These are phyloP conservation scores for Gymnopilus dilepis DNA, from an alignment of 768 basidiomycete genomes.

Conservation along the genomic window DNA sequence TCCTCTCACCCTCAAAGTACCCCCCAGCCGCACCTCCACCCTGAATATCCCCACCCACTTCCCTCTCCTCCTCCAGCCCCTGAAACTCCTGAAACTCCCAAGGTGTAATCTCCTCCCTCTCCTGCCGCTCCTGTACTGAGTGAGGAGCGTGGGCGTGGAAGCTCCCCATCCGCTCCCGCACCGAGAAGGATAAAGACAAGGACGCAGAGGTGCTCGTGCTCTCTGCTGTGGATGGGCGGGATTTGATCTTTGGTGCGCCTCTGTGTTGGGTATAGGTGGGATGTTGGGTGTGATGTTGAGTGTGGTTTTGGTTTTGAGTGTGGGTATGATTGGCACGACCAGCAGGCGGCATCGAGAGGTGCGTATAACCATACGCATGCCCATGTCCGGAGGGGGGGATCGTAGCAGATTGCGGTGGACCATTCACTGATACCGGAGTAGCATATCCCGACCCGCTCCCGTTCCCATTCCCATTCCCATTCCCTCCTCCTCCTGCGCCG, in stretches of 20 bases:
- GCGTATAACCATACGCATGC: no score
- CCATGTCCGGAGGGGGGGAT: background rate
- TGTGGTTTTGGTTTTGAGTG: no score
- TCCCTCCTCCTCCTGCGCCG: no score
- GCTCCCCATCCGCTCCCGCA: background rate
- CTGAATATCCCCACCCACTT: background rate
- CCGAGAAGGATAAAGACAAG: background rate
- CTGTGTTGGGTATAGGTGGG: no score
- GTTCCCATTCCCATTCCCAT: background rate
- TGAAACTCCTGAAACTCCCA: conserved; percentile 30
- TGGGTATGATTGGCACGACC: no score
- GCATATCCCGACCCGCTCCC: no score
- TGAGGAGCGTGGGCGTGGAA: background rate
- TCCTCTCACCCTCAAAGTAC: background rate
- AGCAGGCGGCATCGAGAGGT: conserved; percentile 1
- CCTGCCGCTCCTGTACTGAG: background rate
- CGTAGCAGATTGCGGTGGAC: conserved; percentile 1
- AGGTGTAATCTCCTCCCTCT: conserved; percentile 35
- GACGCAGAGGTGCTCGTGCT: conserved; percentile 18
- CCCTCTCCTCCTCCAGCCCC: conserved; percentile 5
- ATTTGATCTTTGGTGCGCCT: no score
- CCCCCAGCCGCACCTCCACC: no score
- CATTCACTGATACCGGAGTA: no score
- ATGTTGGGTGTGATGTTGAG: no score
- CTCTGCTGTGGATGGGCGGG: conserved; percentile 33